A percentile compares a stretch with the other conserved stretches of the same genome.
phyloP scores from a whole-genome alignment of 2,329 filamentous ascomycete species.

The Colletotrichum sp. region DNA sequence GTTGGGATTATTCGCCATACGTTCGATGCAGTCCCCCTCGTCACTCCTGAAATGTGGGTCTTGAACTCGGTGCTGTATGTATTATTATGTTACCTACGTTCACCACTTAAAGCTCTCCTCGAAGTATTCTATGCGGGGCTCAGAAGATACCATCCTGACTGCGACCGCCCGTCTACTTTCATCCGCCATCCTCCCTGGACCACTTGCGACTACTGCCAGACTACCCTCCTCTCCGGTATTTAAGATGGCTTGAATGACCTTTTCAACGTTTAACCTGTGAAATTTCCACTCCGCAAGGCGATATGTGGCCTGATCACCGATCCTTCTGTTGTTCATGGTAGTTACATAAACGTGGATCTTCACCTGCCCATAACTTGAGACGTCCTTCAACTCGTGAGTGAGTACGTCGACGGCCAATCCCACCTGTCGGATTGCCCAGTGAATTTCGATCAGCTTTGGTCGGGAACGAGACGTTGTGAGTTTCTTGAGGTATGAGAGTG shows the following conservation, averaged over 20 bases:
- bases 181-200: constrained; percentile 49
- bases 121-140: constrained; percentile 41
- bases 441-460: constrained; percentile 34
- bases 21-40: not conserved
- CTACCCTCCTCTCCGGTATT: constrained; percentile 25
- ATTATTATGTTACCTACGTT: not conserved
- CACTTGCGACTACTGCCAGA: constrained; percentile 49
- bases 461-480: constrained; percentile 25
- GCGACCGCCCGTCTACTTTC: constrained; percentile 41
- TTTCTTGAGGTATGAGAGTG: constrained; percentile 40
- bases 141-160: constrained; percentile 27
- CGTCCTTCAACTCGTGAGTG: constrained; percentile 33
- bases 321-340: not conserved
- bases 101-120: constrained; percentile 50
- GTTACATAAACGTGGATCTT: constrained; percentile 43
- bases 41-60: not conserved
- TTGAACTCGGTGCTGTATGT: accelerated
- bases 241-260: constrained; percentile 33
- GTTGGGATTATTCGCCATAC: not conserved
- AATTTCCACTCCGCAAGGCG: constrained; percentile 21
- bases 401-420: constrained; percentile 40
- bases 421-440: constrained; percentile 49
- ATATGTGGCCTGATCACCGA: not conserved
- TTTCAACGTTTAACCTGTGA: constrained; percentile 36
- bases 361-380: constrained; percentile 31